Evolutionary conservation across 148 eudicot genomes (phyloP).

Genomic region (Spergularia marina): DNA sequence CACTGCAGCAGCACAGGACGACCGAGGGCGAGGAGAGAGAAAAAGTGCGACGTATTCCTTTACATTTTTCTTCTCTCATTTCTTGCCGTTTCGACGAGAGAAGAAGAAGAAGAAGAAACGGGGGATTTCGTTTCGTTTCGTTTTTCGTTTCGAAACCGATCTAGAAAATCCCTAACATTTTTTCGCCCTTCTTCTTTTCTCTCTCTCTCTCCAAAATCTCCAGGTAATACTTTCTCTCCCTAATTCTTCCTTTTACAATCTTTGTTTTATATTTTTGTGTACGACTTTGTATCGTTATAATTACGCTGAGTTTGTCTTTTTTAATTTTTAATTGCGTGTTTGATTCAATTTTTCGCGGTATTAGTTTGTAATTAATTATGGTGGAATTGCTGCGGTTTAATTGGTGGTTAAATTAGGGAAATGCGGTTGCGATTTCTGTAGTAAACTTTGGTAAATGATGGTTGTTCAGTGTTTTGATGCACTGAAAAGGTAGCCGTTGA

Average conservation of each 20-base stretch:
- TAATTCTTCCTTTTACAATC: not conserved
- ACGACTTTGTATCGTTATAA: not conserved
- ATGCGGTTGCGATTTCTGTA: not conserved
- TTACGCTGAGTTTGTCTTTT: not conserved
- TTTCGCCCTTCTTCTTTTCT: constrained; percentile 4
- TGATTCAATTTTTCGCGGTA: not conserved
- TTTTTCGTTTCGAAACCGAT: constrained; percentile 2
- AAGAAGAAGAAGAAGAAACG: not conserved
- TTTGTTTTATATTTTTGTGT: constrained; percentile 2
- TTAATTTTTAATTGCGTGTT: not conserved
- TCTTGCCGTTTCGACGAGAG: constrained; percentile 16
- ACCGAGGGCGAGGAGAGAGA: too few species aligned
- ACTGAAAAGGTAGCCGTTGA: not conserved
- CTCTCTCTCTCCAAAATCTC: not conserved
- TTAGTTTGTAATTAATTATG: not conserved
- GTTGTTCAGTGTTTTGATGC: not conserved
- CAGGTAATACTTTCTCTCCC: constrained; percentile 11
- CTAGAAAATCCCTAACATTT: constrained; percentile 4
- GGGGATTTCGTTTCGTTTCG: constrained; percentile 6
- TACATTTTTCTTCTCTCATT: too few species aligned
- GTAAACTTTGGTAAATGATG: not conserved
- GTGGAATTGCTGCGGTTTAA: not conserved
- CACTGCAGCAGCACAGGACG: too few species aligned
- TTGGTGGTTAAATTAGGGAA: not conserved
- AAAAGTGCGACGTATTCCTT: too few species aligned